Base-by-base conservation (phyloP, 2,329 filamentous ascomycete species). In the Triangularia setosa region DNA sequence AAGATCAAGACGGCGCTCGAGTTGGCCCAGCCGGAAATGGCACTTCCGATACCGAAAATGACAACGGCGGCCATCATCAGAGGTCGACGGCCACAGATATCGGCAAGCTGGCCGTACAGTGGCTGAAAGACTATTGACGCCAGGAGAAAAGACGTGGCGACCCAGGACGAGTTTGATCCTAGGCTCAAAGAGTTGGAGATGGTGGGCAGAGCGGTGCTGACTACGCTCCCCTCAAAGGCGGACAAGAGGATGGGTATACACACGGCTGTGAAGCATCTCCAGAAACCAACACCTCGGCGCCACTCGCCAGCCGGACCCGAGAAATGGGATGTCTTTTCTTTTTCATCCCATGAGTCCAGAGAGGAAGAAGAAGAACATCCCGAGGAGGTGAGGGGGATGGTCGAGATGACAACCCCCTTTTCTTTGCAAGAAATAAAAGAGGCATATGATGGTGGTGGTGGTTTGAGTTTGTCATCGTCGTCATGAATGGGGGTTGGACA, bases 41-140 rank as follows among this genome's bases (percentile, higher is more conserved):
- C 79, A 62, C 80, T 82, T 0, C 83, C 83, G 2, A 82, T 64
- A 0, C 75, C 74, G 66, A 84, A 84, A 9, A 82, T 68, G 16
- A 72, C 72, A 2, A 83, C 75, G 1, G 78, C 70, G 1, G 69
- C 56, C 12, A 82, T 73, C 44, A 76, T 74, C 8, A 76, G 69
- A 58, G 72, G 76, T 33, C 79, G 75, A 3, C 82, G 74, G 2
- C 83, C 82, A 66, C 79, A 84, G 18, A 83, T 76, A 63, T 83
- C 77, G 5, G 78, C 75, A 0, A 81, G 64, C 68, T 83, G 80
- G 0, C 79, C 80, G 62, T 77, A 81, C 0, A 82, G 65, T 0
- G 81, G 81, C 60, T 81, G 80, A 25, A 81, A 75, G 2, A 78
- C 77, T 0, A 79, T 78, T 61, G 69, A 73, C 7, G 69, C 67